Evolutionary conservation across 179 eudicot genomes (phyloP).

Genomic region (Drosera spatulata): DNA sequence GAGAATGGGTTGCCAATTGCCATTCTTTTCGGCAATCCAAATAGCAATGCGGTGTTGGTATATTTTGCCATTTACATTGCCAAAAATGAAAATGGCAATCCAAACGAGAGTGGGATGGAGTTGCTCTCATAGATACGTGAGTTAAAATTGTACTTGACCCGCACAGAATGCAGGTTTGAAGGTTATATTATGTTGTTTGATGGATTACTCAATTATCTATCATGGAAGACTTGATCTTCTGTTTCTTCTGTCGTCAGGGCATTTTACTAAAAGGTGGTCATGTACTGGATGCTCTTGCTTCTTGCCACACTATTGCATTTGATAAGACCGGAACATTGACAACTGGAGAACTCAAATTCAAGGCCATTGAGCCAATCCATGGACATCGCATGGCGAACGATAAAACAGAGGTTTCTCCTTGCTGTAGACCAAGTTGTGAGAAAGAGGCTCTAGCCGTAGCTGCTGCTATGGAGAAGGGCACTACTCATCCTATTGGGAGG

Average conservation of each 20-base stretch:
- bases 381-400: conserved; percentile 49
- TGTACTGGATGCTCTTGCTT: conserved; percentile 85
- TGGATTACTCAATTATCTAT: too few relatives aligned
- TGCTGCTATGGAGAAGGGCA: conserved; percentile 99
- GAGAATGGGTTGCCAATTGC: too few relatives aligned
- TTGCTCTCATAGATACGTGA: too few relatives aligned
- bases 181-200: too few relatives aligned
- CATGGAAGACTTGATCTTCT: too few relatives aligned
- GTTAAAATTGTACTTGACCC: too few relatives aligned
- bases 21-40: too few relatives aligned
- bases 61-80: too few relatives aligned
- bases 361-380: conserved; percentile 92
- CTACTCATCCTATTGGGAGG: conserved; percentile 99
- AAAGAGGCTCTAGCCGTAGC: conserved; percentile 98
- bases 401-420: conserved; percentile 27
- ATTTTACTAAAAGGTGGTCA: conserved; percentile 94
- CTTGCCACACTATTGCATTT: conserved; percentile 86
- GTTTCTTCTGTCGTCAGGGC: conserved; percentile 39
- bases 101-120: too few relatives aligned
- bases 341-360: conserved; percentile 86
- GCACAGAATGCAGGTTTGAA: too few relatives aligned
- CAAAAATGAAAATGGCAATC: too few relatives aligned
- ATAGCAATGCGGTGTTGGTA: too few relatives aligned
- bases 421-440: conserved; percentile 89
- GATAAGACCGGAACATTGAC: conserved; percentile 99